phyloP scores from a whole-genome alignment of 805 yeast genomes.

The Saccharomycopsis guyanensis region DNA sequence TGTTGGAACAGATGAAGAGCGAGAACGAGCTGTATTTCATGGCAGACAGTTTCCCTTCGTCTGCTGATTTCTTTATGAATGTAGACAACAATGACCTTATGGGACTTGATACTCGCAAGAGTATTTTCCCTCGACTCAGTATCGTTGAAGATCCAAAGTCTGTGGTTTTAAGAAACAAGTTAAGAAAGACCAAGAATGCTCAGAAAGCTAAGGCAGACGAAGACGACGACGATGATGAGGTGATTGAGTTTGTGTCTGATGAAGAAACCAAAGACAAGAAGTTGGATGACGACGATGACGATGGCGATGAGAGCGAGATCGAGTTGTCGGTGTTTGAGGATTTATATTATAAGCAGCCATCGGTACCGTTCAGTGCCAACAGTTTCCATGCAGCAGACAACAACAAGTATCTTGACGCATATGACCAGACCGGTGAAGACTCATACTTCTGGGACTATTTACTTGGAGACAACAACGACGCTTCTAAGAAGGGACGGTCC shows the following conservation, averaged over 20 bases:
- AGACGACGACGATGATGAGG: constrained; percentile 20
- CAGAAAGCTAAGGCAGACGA: background rate
- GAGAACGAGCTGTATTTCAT: constrained; percentile 9
- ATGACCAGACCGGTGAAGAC: constrained; percentile 47
- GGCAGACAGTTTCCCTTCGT: constrained; percentile 4
- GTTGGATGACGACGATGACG: constrained; percentile 24
- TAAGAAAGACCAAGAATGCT: background rate
- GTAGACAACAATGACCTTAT: background rate
- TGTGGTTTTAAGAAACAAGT: constrained; percentile 12
- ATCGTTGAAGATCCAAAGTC: constrained; percentile 19
- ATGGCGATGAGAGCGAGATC: constrained; percentile 26
- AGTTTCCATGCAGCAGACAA: constrained; percentile 24
- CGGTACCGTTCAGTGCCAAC: constrained; percentile 21
- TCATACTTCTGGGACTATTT: constrained; percentile 70
- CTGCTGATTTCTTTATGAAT: constrained; percentile 4
- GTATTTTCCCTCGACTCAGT: constrained; percentile 12
- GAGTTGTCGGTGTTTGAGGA: constrained; percentile 21
- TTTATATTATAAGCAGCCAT: constrained; percentile 23
- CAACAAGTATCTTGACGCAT: constrained; percentile 22
- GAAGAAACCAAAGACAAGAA: constrained; percentile 26
- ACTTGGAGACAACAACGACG: constrained; percentile 35
- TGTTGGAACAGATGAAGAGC: constrained; percentile 15
- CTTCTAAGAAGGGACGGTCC: constrained; percentile 20
- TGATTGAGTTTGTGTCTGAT: constrained; percentile 29
- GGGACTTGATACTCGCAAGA: background rate